phyloP scores from a whole-genome alignment of 2,329 filamentous ascomycete genomes.

The Fusarium vanettenii region DNA sequence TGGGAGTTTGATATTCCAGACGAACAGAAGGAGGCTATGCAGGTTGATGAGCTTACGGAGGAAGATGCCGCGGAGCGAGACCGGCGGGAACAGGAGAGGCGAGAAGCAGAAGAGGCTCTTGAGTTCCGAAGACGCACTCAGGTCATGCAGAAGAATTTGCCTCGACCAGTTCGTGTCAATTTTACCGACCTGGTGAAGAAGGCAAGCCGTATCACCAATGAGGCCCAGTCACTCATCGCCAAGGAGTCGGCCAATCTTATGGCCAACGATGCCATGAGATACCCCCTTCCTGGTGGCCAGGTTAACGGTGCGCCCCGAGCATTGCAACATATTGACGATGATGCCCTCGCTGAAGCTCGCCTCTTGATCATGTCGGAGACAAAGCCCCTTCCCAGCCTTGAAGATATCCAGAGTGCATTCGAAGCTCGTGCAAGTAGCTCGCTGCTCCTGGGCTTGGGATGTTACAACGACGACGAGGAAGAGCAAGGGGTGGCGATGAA shows the following conservation, averaged over 20 bases:
- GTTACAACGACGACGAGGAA: slow-evolving; percentile 82
- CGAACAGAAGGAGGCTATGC: slow-evolving; percentile 72
- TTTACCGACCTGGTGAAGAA: slow-evolving; percentile 73
- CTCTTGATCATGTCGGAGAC: slow-evolving; percentile 80
- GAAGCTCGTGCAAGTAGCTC: slow-evolving; percentile 64
- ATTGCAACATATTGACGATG: slow-evolving; percentile 76
- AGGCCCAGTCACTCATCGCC: slow-evolving; percentile 76
- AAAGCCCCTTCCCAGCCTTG: slow-evolving; percentile 60
- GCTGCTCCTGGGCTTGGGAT: slow-evolving; percentile 81
- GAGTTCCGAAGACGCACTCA: slow-evolving; percentile 89
- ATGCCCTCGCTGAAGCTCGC: slow-evolving; percentile 78
- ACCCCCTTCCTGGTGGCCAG: slow-evolving; percentile 75
- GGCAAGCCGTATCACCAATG: slow-evolving; percentile 70
- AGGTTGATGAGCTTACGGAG: slow-evolving; percentile 61
- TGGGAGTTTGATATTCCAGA: slow-evolving; percentile 95
- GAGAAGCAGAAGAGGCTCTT: slow-evolving; percentile 77
- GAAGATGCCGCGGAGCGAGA: slow-evolving; percentile 79
- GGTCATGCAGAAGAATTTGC: slow-evolving; percentile 87
- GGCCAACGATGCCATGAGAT: slow-evolving; percentile 82
- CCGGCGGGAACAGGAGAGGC: slow-evolving; percentile 77
- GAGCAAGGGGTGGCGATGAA: slow-evolving; percentile 73
- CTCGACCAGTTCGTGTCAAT: slow-evolving; percentile 80
- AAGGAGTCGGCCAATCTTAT: slow-evolving; percentile 83
- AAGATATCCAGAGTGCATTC: slow-evolving; percentile 66
- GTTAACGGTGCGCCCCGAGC: slow-evolving; percentile 70